A percentile compares a stretch with the other conserved stretches of the same genome.
phyloP scores from a whole-genome alignment of 495 filamentous ascomycete genomes.

The Antarctomyces pellizariae region DNA sequence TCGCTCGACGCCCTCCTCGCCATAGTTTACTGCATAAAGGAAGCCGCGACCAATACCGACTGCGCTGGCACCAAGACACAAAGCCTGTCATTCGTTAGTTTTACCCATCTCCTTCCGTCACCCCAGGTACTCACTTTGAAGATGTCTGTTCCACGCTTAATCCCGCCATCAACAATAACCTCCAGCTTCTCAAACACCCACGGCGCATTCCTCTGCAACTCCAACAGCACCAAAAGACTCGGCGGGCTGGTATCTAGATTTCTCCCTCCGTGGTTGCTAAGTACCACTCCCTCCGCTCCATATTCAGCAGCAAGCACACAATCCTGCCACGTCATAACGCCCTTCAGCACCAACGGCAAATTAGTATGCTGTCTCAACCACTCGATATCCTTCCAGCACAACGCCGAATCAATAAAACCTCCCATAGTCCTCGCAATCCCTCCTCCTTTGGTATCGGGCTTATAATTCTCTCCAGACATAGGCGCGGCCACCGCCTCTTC shows the following conservation, averaged over 20 bases:
- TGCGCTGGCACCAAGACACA: conserved; percentile 39
- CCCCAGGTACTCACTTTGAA: too few relatives aligned
- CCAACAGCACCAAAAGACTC: conserved; percentile 36
- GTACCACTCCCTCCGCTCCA: conserved; percentile 33
- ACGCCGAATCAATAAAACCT: conserved; percentile 41
- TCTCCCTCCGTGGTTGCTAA: conserved; percentile 49
- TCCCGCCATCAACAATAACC: conserved; percentile 43
- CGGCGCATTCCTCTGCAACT: conserved; percentile 33
- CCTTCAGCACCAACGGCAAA: conserved; percentile 36
- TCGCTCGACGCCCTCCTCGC: conserved; percentile 50
- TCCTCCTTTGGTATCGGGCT: conserved; percentile 44
- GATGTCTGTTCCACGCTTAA: conserved; percentile 39
- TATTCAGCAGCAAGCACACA: conserved; percentile 28
- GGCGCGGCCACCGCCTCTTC: conserved; percentile 31
- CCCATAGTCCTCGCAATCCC: conserved; percentile 52
- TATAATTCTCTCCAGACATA: conserved; percentile 31
- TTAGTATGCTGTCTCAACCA: conserved; percentile 25
- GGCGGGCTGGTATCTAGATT: conserved; percentile 39
- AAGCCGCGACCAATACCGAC: conserved; percentile 42
- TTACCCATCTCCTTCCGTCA: too few relatives aligned
- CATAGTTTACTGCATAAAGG: conserved; percentile 42
- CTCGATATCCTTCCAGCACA: conserved; percentile 50
- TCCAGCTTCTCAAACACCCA: conserved; percentile 37
- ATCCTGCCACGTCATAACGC: conserved; percentile 38
- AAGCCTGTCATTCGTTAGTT: too few relatives aligned